Base-by-base conservation (phyloP, 2,329 filamentous ascomycete species). In the Westerdykella sp. region DNA sequence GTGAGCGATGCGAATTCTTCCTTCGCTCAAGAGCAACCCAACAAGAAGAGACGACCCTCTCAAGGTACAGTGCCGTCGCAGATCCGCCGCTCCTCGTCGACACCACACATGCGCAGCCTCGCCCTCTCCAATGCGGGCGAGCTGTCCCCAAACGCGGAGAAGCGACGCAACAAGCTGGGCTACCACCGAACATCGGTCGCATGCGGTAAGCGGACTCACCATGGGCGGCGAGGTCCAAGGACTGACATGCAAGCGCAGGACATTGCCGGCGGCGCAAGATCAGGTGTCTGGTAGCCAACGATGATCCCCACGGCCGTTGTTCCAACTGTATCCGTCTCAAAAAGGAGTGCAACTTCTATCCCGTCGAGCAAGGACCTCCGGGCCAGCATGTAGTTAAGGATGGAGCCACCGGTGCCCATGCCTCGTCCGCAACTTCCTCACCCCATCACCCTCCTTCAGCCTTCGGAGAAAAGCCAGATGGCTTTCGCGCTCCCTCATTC, bases 161-260 rank as follows among this genome's bases (percentile, higher is more conserved):
- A 85, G 64, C 80, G 81, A 62, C 81, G 90, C 62, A 96, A 95
- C 68, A 96, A 95, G 69, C 76, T 97, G 48, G 91, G 91, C 32
- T 97, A 97, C 65, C 91, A 96, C 71, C 81, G 91, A 60, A 95
- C 89, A 30, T 94, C 90, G 36, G 87, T 96, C 56, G 93, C 91
- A 55, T 97, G 91, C 73, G 85, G 91, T 97, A 78, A 80, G 90
- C 81, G 44, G 11, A 15, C 32, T 35, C n/a, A 35, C 32, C 32
- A 14, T 18, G 25, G 25, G 25, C 11, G 11, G 4, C 3, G 25
- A 28, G 25, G 25, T 12, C 23, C 25, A 28, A 28, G 37, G 28
- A 53, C 57, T 60, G 40, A 63, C 46, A 43, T 45, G 47, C 37
- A 36, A 31, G 15, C 47, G 22, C 58, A 96, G 91, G 85, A 43